Evolutionary conservation across 2,329 filamentous ascomycete genomes (phyloP).

Genomic region (Chrysoporthe austroafricana): DNA sequence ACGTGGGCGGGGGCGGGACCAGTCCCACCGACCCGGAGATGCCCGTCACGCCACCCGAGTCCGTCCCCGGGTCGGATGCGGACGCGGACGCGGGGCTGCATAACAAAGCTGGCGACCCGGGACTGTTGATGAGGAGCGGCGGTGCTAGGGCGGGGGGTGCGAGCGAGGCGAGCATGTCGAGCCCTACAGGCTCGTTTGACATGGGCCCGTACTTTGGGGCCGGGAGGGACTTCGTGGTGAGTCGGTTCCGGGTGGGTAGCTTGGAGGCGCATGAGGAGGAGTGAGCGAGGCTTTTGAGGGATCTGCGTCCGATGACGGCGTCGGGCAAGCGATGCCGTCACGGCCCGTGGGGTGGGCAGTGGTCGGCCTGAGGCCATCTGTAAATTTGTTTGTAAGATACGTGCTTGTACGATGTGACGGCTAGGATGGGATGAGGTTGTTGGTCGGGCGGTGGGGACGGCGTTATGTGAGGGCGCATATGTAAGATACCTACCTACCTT

Average conservation of each 20-base stretch:
- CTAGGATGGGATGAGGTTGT: not conserved
- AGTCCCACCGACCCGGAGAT: slow-evolving; percentile 19
- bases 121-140: not conserved
- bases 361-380: not conserved
- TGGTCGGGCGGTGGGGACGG: not conserved
- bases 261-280: slow-evolving; percentile 29
- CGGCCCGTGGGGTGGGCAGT: not conserved
- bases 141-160: not conserved
- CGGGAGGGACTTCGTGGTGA: slow-evolving; percentile 25
- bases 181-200: slow-evolving; percentile 16
- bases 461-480: not conserved
- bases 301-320: not conserved
- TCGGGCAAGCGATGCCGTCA: not conserved
- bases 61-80: not conserved
- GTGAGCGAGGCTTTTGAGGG: not conserved
- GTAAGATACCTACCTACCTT: not conserved
- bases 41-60: slow-evolving; percentile 20
- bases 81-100: not conserved
- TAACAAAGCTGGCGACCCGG: not conserved
- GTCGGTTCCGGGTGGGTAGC: slow-evolving; percentile 24
- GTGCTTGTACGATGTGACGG: not conserved
- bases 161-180: not conserved
- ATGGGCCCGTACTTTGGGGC: slow-evolving; percentile 19
- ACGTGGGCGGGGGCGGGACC: slow-evolving; percentile 14
- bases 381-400: not conserved